Conservation (phyloP, 352 stramenopile genomes). For the Phytophthora macrochlamydospora region DNA sequence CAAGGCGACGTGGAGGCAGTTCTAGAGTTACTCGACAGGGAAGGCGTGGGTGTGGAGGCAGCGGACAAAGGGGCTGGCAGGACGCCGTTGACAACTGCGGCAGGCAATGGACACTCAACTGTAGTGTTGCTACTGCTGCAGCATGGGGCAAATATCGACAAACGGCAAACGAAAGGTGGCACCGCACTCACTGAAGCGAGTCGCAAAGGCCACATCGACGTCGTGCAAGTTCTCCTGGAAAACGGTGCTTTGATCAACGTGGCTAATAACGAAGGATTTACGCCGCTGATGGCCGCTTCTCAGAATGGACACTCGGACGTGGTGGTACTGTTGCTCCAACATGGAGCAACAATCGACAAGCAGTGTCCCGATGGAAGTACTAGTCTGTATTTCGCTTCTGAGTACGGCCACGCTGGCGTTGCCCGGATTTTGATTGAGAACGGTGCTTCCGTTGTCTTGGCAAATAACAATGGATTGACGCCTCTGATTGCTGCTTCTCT, state of each 20-base stretch:
- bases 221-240: not conserved
- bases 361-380: not conserved
- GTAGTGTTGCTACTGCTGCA: not conserved
- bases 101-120: not conserved
- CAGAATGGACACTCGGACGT: conserved; percentile 1
- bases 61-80: not conserved
- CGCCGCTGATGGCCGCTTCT: not conserved
- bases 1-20: not conserved
- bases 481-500: conserved; percentile 1
- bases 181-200: not conserved
- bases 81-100: too few species aligned
- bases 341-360: not conserved
- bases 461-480: conserved; percentile 1
- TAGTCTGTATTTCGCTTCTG: conserved; percentile 6
- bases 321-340: not conserved
- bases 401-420: not conserved
- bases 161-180: not conserved
- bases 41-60: too few species aligned
- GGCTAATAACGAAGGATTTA: not conserved
- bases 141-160: not conserved
- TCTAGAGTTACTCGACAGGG: not conserved
- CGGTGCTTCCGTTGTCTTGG: conserved; percentile 1
- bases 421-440: not conserved
- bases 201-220: too few species aligned
- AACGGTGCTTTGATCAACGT: not conserved